Evolutionary conservation across 108 stramenopile species (phyloP), one percentile per base, ranked within the genome.

Genomic region (Chaetoceros tenuissimus): DNA sequence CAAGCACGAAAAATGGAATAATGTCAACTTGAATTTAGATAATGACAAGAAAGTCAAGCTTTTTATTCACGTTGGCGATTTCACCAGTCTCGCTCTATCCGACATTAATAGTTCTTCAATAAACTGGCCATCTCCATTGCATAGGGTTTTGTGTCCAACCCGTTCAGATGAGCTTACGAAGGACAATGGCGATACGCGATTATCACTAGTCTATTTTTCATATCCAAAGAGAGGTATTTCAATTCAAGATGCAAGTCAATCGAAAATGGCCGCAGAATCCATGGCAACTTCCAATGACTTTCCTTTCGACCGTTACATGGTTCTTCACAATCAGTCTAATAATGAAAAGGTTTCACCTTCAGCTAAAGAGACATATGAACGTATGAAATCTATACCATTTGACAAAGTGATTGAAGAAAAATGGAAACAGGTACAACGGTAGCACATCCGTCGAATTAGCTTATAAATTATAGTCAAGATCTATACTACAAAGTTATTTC

Each of bases 1-100:
- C 40, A 22, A 56, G 1, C 79, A 78, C 69, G 64, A 82, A 7
- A 69, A 51, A 50, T 90, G 84, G 84, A 64, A 69, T 7, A 59
- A 81, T 56, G 82, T 90, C 17, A 57, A 43, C 51, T 48, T 57
- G 7, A 28, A 52, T 55, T 25, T n/a, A 57, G 8, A n/a, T 48
- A 24, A 48, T 57, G 1, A 34, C 0, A 18, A 46, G 44, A 18
- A 23, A 30, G 19, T 24, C 34, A 40, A 17, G 29, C 73, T 82
- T 47, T 80, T 89, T 45, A 66, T 85, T 19, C 87, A 89, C 57
- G 77, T 89, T 8, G 81, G 87, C 19, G 87, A 89, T 47, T 74
- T 85, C 47, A 62, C 84, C 0, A 89, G 87, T 58, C 51, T 89
- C 7, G 79, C 80, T 19, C 53, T 69, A 13, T 53, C 46, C 0